Evolutionary conservation across 2,329 filamentous ascomycete species (phyloP).

Genomic region (Penicillium hesseltinei): DNA sequence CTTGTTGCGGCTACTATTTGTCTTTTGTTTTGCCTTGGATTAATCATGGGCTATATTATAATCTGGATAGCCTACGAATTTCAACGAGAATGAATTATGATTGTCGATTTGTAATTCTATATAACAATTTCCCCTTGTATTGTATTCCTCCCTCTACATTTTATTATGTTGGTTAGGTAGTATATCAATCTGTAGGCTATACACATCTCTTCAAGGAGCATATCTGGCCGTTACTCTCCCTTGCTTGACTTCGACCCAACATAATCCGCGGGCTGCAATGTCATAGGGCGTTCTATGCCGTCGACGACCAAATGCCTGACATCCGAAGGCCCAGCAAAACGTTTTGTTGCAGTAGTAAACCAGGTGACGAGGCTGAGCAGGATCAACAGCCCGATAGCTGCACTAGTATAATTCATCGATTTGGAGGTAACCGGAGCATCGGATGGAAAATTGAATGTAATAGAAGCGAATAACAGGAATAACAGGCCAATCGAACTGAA

Average conservation of each 20-base stretch:
- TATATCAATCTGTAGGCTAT: background rate
- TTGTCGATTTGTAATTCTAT: background rate
- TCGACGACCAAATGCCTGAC: background rate
- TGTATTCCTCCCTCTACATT: background rate
- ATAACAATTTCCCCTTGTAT: background rate
- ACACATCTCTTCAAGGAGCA: too few relatives aligned
- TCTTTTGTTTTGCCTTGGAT: slow-evolving; percentile 12
- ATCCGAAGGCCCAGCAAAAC: slow-evolving; percentile 8
- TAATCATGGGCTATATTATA: slow-evolving; percentile 14
- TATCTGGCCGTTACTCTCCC: too few relatives aligned
- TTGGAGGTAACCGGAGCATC: slow-evolving; percentile 3
- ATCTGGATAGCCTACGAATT: slow-evolving; percentile 18
- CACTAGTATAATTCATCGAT: slow-evolving; percentile 14
- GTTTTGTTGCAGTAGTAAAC: slow-evolving; percentile 6
- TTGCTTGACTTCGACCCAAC: background rate
- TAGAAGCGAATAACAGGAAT: slow-evolving; percentile 6
- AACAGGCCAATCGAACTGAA: slow-evolving; percentile 7
- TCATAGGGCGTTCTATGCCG: background rate
- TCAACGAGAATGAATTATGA: slow-evolving; percentile 29
- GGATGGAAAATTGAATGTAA: slow-evolving; percentile 14
- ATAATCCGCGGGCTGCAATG: background rate
- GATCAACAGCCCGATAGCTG: slow-evolving; percentile 7
- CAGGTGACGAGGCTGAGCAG: slow-evolving; percentile 10
- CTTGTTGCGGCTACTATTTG: slow-evolving; percentile 9
- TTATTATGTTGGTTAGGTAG: background rate